Evolutionary conservation across 1,284 basidiomycete species (phyloP).

Genomic region (Cystodermella granulosa): DNA sequence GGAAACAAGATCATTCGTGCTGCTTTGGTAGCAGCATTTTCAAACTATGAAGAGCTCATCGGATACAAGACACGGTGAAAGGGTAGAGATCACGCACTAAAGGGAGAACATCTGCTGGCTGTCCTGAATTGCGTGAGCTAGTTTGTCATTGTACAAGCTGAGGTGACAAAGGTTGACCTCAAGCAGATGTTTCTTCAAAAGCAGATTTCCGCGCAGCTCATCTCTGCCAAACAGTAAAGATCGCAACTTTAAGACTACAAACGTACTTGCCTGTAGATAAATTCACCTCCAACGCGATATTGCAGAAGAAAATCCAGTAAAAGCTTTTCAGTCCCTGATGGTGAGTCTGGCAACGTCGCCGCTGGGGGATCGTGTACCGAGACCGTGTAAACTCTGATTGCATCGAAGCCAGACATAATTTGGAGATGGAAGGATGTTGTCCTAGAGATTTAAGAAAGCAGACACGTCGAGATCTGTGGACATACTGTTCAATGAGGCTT

Average conservation of each 20-base stretch:
- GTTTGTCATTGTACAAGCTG: conserved; percentile 86
- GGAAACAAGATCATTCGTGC: conserved; percentile 80
- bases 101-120: conserved; percentile 86
- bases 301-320: conserved; percentile 81
- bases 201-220: conserved; percentile 81
- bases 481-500: conserved; percentile 33
- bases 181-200: conserved; percentile 86
- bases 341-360: conserved; percentile 57
- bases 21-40: conserved; percentile 78
- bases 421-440: background rate
- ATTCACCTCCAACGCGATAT: conserved; percentile 84
- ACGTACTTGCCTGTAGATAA: conserved; percentile 68
- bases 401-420: conserved; percentile 67
- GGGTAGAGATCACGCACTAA: conserved; percentile 51
- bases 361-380: conserved; percentile 60
- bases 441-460: too few species aligned
- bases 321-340: conserved; percentile 74
- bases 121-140: conserved; percentile 88
- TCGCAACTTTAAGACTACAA: conserved; percentile 3
- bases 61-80: background rate
- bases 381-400: conserved; percentile 74
- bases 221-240: conserved; percentile 53
- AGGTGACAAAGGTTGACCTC: conserved; percentile 92
- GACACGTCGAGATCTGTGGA: too few species aligned
- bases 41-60: conserved; percentile 56